Conservation (phyloP, 2,329 filamentous ascomycete genomes). For the Fusarium nisikadoi region DNA sequence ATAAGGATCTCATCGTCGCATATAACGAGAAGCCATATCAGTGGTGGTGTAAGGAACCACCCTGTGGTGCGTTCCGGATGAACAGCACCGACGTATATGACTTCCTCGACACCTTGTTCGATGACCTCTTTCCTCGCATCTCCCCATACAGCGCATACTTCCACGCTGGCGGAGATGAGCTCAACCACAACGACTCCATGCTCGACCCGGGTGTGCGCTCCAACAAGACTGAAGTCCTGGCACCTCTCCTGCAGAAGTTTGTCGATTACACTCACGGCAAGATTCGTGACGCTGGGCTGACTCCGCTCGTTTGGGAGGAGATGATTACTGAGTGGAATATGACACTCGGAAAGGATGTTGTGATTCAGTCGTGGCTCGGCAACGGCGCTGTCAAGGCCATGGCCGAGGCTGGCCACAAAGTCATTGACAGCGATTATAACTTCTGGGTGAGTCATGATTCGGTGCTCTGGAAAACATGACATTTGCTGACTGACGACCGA, state of each 20-base stretch:
- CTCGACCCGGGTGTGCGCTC: conserved; percentile 79
- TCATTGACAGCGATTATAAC: conserved; percentile 79
- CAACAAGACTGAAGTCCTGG: conserved; percentile 71
- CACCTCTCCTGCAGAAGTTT: conserved; percentile 82
- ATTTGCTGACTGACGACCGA: conserved; percentile 31
- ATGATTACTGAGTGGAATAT: conserved; percentile 84
- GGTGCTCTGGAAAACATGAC: no score
- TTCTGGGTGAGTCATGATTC: conserved; percentile 70
- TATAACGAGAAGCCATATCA: conserved; percentile 67
- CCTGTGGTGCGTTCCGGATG: conserved; percentile 78
- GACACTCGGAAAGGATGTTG: conserved; percentile 73
- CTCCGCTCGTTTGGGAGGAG: conserved; percentile 89
- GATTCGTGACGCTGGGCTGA: conserved; percentile 71
- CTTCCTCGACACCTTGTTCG: conserved; percentile 78
- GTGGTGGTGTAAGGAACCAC: conserved; percentile 70
- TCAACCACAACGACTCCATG: conserved; percentile 73
- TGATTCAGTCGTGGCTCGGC: conserved; percentile 84
- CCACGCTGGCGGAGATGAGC: conserved; percentile 89
- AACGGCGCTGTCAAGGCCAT: conserved; percentile 69
- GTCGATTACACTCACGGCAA: conserved; percentile 75
- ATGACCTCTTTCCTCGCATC: conserved; percentile 80
- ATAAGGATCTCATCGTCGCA: conserved; percentile 65
- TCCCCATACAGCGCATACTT: conserved; percentile 78
- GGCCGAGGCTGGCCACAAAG: conserved; percentile 72
- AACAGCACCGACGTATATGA: conserved; percentile 75